phyloP scores from a whole-genome alignment of 805 yeast species.

The Dipodascus albidus region DNA sequence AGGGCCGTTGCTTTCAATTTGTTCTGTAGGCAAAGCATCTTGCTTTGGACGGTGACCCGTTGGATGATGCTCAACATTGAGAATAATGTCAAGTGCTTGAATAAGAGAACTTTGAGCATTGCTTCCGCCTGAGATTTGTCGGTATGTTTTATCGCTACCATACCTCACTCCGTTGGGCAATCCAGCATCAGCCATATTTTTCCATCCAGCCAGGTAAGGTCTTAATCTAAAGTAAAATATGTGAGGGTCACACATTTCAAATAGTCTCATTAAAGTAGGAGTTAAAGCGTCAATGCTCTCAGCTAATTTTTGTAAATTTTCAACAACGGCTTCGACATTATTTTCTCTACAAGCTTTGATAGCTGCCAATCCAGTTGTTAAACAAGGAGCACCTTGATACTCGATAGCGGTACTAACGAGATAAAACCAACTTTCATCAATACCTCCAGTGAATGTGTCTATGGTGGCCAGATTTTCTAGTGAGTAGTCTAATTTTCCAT shows the following conservation, averaged over 20 bases:
- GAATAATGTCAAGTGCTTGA: conserved; percentile 70
- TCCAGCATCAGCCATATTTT: conserved; percentile 81
- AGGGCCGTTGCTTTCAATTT: conserved; percentile 22
- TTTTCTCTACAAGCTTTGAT: conserved; percentile 42
- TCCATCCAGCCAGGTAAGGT: conserved; percentile 92
- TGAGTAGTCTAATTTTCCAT: not conserved
- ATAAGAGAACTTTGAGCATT: conserved; percentile 88
- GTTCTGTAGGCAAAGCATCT: conserved; percentile 12
- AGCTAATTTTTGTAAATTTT: conserved; percentile 52
- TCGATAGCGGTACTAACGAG: conserved; percentile 82
- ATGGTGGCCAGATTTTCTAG: conserved; percentile 66
- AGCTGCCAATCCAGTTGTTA: conserved; percentile 58
- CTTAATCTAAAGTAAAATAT: conserved; percentile 76
- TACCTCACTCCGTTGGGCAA: conserved; percentile 68
- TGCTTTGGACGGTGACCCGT: conserved; percentile 46
- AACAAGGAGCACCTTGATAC: conserved; percentile 61
- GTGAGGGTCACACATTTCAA: conserved; percentile 92
- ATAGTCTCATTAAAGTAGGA: conserved; percentile 65
- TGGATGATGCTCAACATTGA: conserved; percentile 68
- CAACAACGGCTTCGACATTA: conserved; percentile 31
- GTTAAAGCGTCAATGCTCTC: conserved; percentile 66
- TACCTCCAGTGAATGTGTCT: conserved; percentile 78
- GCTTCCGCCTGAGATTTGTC: conserved; percentile 75
- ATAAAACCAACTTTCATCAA: conserved; percentile 92
- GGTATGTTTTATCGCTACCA: conserved; percentile 48